Percentiles rank a stretch among this genome's conserved stretches.
These are phyloP conservation scores for Nigrospora osmanthi DNA, from an alignment of 2,329 filamentous ascomycete species.

Conservation along the genomic window DNA sequence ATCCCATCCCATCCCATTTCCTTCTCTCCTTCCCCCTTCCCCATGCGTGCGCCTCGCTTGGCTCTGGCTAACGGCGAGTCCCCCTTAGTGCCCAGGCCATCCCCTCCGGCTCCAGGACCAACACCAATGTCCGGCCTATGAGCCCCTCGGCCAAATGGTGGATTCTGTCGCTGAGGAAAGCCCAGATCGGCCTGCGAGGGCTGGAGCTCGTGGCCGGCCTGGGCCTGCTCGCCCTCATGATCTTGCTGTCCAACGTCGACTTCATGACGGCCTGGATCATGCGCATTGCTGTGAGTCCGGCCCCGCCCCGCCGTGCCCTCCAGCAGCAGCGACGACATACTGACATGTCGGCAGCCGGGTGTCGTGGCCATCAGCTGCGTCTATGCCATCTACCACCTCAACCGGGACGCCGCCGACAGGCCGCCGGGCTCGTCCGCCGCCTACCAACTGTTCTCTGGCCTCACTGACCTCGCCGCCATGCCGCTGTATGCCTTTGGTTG, in stretches of 20 bases:
- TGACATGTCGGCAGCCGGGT: constrained; percentile 51
- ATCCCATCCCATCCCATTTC: background rate
- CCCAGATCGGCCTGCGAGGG: constrained; percentile 62
- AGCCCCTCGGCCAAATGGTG: constrained; percentile 59
- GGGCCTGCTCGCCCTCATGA: constrained; percentile 66
- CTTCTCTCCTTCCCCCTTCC: too few species aligned
- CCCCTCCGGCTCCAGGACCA: constrained; percentile 50
- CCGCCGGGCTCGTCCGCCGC: constrained; percentile 76
- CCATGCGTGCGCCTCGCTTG: background rate
- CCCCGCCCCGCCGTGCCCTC: too few species aligned
- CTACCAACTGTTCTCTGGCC: constrained; percentile 77
- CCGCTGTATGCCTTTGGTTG: constrained; percentile 50
- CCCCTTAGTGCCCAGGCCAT: constrained; percentile 49
- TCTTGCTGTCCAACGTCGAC: constrained; percentile 66
- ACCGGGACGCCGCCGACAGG: constrained; percentile 59
- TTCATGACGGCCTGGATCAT: constrained; percentile 64
- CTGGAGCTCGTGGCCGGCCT: constrained; percentile 61
- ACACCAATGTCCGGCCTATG: constrained; percentile 58
- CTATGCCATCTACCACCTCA: constrained; percentile 78
- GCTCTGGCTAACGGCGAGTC: constrained; percentile 3
- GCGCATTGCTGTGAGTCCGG: constrained; percentile 60
- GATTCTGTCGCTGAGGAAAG: constrained; percentile 60
- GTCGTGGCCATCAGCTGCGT: constrained; percentile 62
- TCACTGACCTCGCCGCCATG: constrained; percentile 56
- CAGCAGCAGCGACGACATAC: background rate